Evolutionary conservation across 192 early-diverging fungal genomes (phyloP).

Genomic region (Coemansia interrupta): DNA sequence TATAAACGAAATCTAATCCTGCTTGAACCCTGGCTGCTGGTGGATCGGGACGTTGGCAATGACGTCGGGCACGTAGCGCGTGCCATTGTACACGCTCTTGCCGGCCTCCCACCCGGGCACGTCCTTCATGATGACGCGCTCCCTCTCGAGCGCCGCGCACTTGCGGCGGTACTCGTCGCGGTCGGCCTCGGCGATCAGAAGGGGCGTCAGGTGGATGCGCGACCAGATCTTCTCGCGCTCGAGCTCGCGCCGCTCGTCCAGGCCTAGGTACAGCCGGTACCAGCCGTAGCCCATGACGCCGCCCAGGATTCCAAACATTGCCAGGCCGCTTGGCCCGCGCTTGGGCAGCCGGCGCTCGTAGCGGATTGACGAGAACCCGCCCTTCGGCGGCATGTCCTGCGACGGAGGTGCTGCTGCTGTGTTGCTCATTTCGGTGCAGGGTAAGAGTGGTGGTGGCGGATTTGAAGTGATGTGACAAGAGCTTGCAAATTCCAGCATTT

Average conservation of each 20-base stretch:
- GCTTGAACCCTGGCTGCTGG: conserved; percentile 38
- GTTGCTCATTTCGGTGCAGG: conserved; percentile 24
- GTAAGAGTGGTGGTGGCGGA: not conserved
- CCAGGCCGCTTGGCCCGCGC: conserved; percentile 84
- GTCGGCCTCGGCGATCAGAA: conserved; percentile 91
- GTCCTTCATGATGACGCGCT: conserved; percentile 84
- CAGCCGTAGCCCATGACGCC: conserved; percentile 80
- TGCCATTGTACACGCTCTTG: conserved; percentile 88
- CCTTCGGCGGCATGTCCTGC: conserved; percentile 51
- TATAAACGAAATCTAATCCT: conserved; percentile 11
- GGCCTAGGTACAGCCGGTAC: conserved; percentile 55
- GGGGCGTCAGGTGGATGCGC: conserved; percentile 85
- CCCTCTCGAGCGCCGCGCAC: conserved; percentile 65
- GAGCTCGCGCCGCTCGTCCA: conserved; percentile 66
- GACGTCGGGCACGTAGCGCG: conserved; percentile 62
- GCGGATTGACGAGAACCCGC: conserved; percentile 72
- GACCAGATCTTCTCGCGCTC: conserved; percentile 91
- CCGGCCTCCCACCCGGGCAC: conserved; percentile 72
- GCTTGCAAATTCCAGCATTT: no score
- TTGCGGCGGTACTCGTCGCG: conserved; percentile 84
- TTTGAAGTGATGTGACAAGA: not conserved
- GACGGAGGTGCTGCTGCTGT: conserved; percentile 1
- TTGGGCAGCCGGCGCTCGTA: conserved; percentile 88
- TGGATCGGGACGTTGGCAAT: conserved; percentile 50
- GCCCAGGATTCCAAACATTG: conserved; percentile 70